phyloP scores from a whole-genome alignment of 2,329 filamentous ascomycete species.

The Talaromyces sp. region DNA sequence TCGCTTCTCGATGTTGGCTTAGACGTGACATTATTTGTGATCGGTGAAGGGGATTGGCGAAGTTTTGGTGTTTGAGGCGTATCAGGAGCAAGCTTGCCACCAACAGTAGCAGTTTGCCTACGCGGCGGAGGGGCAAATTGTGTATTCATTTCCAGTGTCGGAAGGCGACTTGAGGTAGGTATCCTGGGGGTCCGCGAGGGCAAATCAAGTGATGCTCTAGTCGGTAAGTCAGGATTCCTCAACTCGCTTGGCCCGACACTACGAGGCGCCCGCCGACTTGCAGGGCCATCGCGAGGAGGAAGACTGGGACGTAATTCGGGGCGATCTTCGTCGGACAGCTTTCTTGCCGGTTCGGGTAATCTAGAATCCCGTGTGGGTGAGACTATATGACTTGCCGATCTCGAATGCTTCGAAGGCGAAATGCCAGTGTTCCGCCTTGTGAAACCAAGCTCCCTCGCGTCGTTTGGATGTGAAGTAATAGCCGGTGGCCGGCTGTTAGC shows the following conservation, averaged over 20 bases:
- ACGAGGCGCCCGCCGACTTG: slow-evolving; percentile 20
- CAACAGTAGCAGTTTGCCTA: slow-evolving; percentile 24
- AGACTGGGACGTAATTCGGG: slow-evolving; percentile 50
- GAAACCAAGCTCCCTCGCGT: slow-evolving; percentile 33
- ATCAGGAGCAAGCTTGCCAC: slow-evolving; percentile 19
- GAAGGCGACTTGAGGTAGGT: slow-evolving; percentile 19
- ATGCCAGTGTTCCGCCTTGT: slow-evolving; percentile 18
- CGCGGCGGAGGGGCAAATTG: slow-evolving; percentile 34
- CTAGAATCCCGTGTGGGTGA: slow-evolving; percentile 19
- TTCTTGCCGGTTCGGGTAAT: slow-evolving; percentile 45
- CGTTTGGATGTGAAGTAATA: slow-evolving; percentile 19
- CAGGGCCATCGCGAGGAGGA: slow-evolving; percentile 39
- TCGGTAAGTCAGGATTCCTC: slow-evolving; percentile 3
- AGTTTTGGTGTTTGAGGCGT: slow-evolving; percentile 20
- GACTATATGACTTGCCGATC: slow-evolving; percentile 30
- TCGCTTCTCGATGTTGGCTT: slow-evolving; percentile 14
- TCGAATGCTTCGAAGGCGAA: slow-evolving; percentile 7
- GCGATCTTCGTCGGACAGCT: slow-evolving; percentile 27
- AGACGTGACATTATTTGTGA: slow-evolving; percentile 20
- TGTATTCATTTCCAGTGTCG: slow-evolving; percentile 22
- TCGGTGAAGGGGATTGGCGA: slow-evolving; percentile 25
- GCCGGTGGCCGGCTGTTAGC: slow-evolving; percentile 20
- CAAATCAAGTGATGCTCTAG: slow-evolving; percentile 20
- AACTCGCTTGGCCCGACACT: slow-evolving; percentile 5
- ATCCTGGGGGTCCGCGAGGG: slow-evolving; percentile 16